Base-by-base conservation (phyloP, 2,329 filamentous ascomycete genomes). In the Didymella lethalis region DNA sequence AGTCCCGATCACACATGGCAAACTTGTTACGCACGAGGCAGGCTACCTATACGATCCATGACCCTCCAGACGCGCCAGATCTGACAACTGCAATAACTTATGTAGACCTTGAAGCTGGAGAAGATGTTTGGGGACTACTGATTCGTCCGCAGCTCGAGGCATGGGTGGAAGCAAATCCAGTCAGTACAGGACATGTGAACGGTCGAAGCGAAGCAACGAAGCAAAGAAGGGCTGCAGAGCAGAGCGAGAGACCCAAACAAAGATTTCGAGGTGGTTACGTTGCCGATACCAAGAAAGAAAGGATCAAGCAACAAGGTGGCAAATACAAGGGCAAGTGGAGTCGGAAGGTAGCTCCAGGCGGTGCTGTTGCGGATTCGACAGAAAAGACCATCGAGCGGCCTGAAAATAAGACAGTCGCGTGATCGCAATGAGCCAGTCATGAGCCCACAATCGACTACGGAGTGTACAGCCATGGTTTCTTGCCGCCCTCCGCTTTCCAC, bases 201-300 rank as follows among this genome's bases (percentile, higher is more conserved):
- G 68, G 68, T 0, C 55, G 69, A 45, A 64, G 63, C 36, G 57
- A 57, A 29, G 57, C 59, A 14, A 63, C 59, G 16, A 68, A 61
- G 51, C 54, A 50, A 6, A 63, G 48, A 29, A 46, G 64, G 7
- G 62, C 48, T 7, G 54, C 55, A 11, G 64, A 66, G 16, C 60
- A 63, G 26, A 56, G 54, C 11, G 26, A 38, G 7, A 64, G 54
- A 32, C 64, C 63, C 0, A 67, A 52, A 31, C 72, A 74, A 36
- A 59, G 71, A 14, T 75, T 75, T 38, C 64, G 71, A 14, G 72
- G 72, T 1, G 72, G 64, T n/a, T 71, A 63, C 63, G 50, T 70
- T 3, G 71, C 69, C 2, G 61, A 63, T 0, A 71, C 68, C 5
- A 72, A 70, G 53, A 60, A 62, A 54, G 72, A 71, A 34, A 64